phyloP scores from a whole-genome alignment of 495 filamentous ascomycete genomes.

The Podospora didyma region DNA sequence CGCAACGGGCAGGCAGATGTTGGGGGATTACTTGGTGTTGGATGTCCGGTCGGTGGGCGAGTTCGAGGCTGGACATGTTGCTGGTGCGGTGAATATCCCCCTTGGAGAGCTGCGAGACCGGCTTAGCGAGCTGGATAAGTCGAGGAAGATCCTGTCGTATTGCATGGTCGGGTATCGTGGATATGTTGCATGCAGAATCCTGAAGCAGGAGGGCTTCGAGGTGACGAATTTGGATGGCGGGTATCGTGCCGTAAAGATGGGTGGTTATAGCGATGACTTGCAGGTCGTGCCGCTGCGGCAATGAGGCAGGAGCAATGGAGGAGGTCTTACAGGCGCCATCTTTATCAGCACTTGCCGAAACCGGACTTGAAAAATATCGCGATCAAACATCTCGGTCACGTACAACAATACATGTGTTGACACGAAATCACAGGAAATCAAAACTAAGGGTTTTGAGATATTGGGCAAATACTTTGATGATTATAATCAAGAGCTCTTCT shows the following conservation, averaged over 20 bases:
- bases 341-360: too few relatives aligned
- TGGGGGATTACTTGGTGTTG: slow-evolving; percentile 15
- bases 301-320: too few relatives aligned
- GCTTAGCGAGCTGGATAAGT: slow-evolving; percentile 16
- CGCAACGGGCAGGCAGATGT: neutral
- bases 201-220: slow-evolving; percentile 28
- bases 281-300: too few relatives aligned
- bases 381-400: too few relatives aligned
- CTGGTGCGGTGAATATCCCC: slow-evolving; percentile 18
- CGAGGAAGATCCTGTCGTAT: slow-evolving; percentile 14
- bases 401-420: too few relatives aligned
- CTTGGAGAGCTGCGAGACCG: slow-evolving; percentile 19
- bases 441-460: too few relatives aligned
- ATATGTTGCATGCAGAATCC: slow-evolving; percentile 26
- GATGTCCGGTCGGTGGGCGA: slow-evolving; percentile 25
- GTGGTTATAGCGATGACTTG: too few relatives aligned
- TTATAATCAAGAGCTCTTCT: too few relatives aligned
- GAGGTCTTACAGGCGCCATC: too few relatives aligned
- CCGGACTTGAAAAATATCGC: too few relatives aligned
- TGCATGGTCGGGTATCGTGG: slow-evolving; percentile 26
- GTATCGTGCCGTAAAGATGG: neutral
- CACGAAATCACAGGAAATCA: too few relatives aligned
- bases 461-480: too few relatives aligned
- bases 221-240: slow-evolving; percentile 31
- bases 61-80: slow-evolving; percentile 19